phyloP scores from a whole-genome alignment of 495 filamentous ascomycete genomes.

The Friedmanniomyces simplex region DNA sequence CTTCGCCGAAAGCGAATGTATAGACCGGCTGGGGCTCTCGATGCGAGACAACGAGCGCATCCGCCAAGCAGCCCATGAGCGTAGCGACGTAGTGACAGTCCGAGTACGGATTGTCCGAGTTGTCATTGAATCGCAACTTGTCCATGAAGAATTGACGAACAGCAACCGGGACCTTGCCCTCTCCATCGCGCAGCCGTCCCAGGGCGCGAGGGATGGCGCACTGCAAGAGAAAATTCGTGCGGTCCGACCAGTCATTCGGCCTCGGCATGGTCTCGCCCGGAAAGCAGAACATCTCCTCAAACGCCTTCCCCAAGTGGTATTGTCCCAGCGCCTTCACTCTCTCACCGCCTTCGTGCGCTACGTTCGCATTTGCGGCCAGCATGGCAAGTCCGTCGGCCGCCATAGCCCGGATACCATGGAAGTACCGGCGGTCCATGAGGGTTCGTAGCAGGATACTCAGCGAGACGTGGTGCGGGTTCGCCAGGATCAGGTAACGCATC shows the following conservation, averaged over 20 bases:
- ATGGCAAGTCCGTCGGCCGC: constrained; percentile 60
- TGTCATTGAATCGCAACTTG: constrained; percentile 85
- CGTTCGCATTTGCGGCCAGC: not conserved
- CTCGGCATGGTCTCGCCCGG: constrained; percentile 59
- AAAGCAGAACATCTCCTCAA: constrained; percentile 81
- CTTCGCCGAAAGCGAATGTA: constrained; percentile 42
- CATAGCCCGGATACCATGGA: constrained; percentile 77
- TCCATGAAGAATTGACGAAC: constrained; percentile 76
- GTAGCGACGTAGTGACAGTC: constrained; percentile 79
- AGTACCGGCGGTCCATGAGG: constrained; percentile 84
- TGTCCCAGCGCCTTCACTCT: constrained; percentile 63
- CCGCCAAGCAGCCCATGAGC: constrained; percentile 68
- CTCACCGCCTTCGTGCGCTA: constrained; percentile 47
- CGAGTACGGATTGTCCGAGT: constrained; percentile 70
- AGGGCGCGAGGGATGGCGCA: constrained; percentile 70
- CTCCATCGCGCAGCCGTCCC: constrained; percentile 61
- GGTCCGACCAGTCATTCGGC: constrained; percentile 82
- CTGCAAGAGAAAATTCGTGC: constrained; percentile 69
- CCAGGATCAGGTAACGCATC: constrained; percentile 48
- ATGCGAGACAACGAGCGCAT: constrained; percentile 49
- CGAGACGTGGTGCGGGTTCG: constrained; percentile 58
- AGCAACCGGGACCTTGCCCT: constrained; percentile 61
- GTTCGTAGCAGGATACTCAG: constrained; percentile 81
- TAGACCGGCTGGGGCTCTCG: constrained; percentile 15
- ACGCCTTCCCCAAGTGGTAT: constrained; percentile 72